Evolutionary conservation across 2,329 filamentous ascomycete genomes (phyloP).

Genomic region (Hypomyces rosellus): DNA sequence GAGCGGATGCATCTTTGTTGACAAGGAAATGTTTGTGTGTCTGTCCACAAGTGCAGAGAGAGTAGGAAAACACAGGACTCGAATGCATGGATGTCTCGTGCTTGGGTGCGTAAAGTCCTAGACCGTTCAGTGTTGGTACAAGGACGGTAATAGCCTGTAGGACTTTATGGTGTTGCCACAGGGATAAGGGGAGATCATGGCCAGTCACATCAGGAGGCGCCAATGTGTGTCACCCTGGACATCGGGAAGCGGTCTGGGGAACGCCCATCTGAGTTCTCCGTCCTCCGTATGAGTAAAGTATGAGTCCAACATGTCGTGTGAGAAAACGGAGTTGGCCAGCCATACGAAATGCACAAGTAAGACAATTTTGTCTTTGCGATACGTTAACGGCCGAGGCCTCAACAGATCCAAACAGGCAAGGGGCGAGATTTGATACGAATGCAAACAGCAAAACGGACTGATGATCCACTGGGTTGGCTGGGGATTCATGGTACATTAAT

Average conservation of each 20-base stretch:
- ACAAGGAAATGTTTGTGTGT: too few species aligned
- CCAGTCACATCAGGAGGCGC: constrained; percentile 11
- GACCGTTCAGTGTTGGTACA: background rate
- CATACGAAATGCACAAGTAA: background rate
- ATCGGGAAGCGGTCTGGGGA: constrained; percentile 10
- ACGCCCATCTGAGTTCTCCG: background rate
- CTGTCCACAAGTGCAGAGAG: too few species aligned
- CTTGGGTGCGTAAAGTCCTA: background rate
- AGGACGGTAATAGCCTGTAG: background rate
- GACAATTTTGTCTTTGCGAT: background rate
- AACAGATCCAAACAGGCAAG: background rate
- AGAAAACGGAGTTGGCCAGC: background rate
- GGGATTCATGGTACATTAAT: too few species aligned
- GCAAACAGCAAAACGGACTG: too few species aligned
- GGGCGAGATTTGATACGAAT: background rate
- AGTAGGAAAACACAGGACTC: too few species aligned
- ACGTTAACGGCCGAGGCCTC: background rate
- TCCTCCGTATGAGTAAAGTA: background rate
- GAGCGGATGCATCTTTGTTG: background rate
- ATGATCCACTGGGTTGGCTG: too few species aligned
- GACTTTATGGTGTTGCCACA: constrained; percentile 7
- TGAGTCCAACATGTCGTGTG: background rate
- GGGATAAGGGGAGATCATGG: constrained; percentile 1
- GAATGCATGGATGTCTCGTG: too few species aligned
- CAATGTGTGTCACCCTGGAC: constrained; percentile 10